Evolutionary conservation across 2,329 filamentous ascomycete species (phyloP).

Genomic region (Pseudocercospora fijiensis): DNA sequence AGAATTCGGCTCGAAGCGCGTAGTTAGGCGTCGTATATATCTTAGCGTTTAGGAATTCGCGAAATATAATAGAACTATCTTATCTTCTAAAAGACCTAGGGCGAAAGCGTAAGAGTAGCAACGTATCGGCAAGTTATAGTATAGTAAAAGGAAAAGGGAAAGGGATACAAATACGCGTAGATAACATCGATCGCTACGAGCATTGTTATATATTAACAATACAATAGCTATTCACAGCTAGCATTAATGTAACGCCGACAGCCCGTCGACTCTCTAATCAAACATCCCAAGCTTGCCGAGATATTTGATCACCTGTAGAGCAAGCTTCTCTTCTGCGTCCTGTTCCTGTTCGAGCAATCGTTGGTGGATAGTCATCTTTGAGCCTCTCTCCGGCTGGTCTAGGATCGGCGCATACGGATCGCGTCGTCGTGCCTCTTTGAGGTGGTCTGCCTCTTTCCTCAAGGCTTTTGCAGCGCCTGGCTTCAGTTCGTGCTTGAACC

Average conservation of each 20-base stretch:
- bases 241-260: not conserved
- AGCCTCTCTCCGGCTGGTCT: conserved; percentile 14
- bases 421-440: conserved; percentile 9
- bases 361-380: conserved; percentile 29
- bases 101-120: too few relatives aligned
- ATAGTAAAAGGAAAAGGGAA: too few relatives aligned
- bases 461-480: not conserved
- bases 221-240: not conserved
- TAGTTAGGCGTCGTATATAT: too few relatives aligned
- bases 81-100: too few relatives aligned
- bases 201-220: too few relatives aligned
- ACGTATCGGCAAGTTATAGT: too few relatives aligned
- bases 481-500: conserved; percentile 36
- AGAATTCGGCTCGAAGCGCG: too few relatives aligned
- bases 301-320: conserved; percentile 49
- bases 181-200: not conserved
- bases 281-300: conserved; percentile 47
- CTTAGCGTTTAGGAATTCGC: too few relatives aligned
- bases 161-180: too few relatives aligned
- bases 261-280: not conserved
- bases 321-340: conserved; percentile 43
- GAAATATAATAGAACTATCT: too few relatives aligned
- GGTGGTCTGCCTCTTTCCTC: conserved; percentile 11
- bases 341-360: conserved; percentile 48
- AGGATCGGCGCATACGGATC: conserved; percentile 25